Conservation (phyloP, 352 stramenopile species). For the Globisporangium yorkense region DNA sequence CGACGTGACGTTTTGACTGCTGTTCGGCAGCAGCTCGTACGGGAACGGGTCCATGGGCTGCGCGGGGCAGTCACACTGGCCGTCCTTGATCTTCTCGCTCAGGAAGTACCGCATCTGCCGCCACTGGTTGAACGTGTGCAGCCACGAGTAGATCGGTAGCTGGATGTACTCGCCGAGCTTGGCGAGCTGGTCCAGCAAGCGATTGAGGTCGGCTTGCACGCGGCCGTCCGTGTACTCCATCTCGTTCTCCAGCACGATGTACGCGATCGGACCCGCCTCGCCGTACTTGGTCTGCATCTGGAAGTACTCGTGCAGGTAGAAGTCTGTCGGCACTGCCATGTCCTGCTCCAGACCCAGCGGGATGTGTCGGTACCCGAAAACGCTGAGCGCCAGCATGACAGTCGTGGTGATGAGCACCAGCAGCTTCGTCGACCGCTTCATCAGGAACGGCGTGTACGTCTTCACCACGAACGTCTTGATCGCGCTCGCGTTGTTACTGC, state of each 20-base stretch:
- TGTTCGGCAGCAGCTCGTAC: conserved; percentile 41
- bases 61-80: conserved; percentile 56
- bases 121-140: conserved; percentile 87
- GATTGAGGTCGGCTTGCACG: conserved; percentile 47
- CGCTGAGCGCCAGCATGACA: conserved; percentile 34
- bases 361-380: conserved; percentile 54
- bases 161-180: conserved; percentile 76
- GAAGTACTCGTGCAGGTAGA: conserved; percentile 89
- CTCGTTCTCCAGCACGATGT: conserved; percentile 59
- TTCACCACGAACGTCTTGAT: conserved; percentile 66
- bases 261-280: conserved; percentile 83
- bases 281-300: conserved; percentile 76
- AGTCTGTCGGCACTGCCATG: conserved; percentile 81
- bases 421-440: conserved; percentile 51
- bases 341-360: conserved; percentile 84
- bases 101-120: conserved; percentile 80
- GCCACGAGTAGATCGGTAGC: conserved; percentile 81
- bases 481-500: conserved; percentile 12
- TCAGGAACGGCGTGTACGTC: conserved; percentile 57
- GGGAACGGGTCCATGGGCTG: conserved; percentile 78
- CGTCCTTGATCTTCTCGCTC: conserved; percentile 57
- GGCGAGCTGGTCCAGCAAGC: conserved; percentile 69
- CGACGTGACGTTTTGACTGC: conserved; percentile 34
- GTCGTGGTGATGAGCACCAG: conserved; percentile 40
- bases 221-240: conserved; percentile 68